A percentile compares a stretch with the other conserved stretches of the same genome.
phyloP scores from a whole-genome alignment of 2,329 filamentous ascomycete species.

The Dactylellina parvicollis region DNA sequence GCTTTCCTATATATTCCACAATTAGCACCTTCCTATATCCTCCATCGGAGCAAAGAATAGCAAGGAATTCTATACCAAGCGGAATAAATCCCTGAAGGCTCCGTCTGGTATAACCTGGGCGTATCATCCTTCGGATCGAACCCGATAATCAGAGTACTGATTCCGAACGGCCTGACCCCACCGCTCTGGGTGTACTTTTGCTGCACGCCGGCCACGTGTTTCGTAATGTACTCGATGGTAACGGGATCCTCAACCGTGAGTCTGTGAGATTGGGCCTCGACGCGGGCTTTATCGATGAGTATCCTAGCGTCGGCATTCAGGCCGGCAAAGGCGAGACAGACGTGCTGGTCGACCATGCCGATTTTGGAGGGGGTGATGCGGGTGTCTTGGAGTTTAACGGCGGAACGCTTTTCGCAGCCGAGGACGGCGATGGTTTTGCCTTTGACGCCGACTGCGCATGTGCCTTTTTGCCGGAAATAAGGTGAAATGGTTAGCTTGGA shows the following conservation, averaged over 20 bases:
- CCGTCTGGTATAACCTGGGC: slow-evolving; percentile 94
- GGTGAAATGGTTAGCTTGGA: slow-evolving; percentile 57
- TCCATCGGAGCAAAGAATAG: neutral
- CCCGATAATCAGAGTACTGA: slow-evolving; percentile 97
- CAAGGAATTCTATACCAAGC: slow-evolving; percentile 76
- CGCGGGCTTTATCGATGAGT: slow-evolving; percentile 94
- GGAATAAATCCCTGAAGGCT: slow-evolving; percentile 99
- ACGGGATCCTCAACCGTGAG: slow-evolving; percentile 94
- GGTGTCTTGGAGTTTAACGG: slow-evolving; percentile 99
- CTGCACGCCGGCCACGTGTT: slow-evolving; percentile 93
- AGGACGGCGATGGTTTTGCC: slow-evolving; percentile 92
- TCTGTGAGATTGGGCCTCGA: slow-evolving; percentile 97
- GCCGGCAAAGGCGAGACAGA: slow-evolving; percentile 95
- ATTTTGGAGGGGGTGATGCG: slow-evolving; percentile 99
- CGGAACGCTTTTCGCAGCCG: slow-evolving; percentile 97
- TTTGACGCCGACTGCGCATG: slow-evolving; percentile 97
- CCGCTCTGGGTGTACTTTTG: slow-evolving; percentile 99
- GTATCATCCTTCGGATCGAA: slow-evolving; percentile 92
- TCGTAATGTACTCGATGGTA: slow-evolving; percentile 99
- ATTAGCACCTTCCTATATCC: slow-evolving; percentile 27
- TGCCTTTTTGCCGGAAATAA: slow-evolving; percentile 69
- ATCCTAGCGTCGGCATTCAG: slow-evolving; percentile 98
- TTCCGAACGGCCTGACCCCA: slow-evolving; percentile 97
- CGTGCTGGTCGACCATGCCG: slow-evolving; percentile 92
- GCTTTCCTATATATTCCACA: slow-evolving; percentile 77